Base-by-base conservation (phyloP, 2,329 filamentous ascomycete species). In the Tolypocladium guangdongense region DNA sequence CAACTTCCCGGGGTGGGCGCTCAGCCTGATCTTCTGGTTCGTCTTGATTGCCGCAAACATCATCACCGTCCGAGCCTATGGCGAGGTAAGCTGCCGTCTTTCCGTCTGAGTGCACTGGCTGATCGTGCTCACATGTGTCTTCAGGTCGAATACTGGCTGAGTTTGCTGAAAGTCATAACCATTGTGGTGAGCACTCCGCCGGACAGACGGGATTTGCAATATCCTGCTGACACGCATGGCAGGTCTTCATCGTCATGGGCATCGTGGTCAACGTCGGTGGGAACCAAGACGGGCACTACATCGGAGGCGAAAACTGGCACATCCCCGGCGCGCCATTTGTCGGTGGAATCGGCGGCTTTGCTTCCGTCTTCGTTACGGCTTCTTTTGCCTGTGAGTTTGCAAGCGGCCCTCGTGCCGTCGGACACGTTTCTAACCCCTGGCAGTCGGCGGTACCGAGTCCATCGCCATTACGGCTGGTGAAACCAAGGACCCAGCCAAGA, bases 401-500 rank as follows among this genome's bases (percentile, higher is more conserved):
- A 45, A 18, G 5, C 20, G 0, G 20, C 30, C 14, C 22, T 30
- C 4, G 18, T 18, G 3, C 18, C 4, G 3, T 27, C 30, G 22
- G 41, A 35, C 33, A 41, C 50, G 22, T 36, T 4, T 30, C 53
- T 45, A 7, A 38, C 10, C 18, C 22, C 20, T 27, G 35, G 45
- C 35, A 69, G 66, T 68, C 36, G 66, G 67, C 36, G 83, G 82
- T 51, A 84, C 81, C 2, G 82, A 85, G 64, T 80, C 77, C 36
- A 83, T 86, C 49, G 82, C 81, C 50, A 82, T 86, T 54, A 84
- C 83, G 0, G 82, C 82, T 1, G 82, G 82, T 45, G 83, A 86
- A 64, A 85, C 83, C 2, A 80, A 78, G 58, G 74, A 85, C 58
- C 83, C 83, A 0, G 74, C 78, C 20, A 76, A 74, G 57, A 84